Evolutionary conservation across 2,329 filamentous ascomycete species (phyloP).

Genomic region (Penicillium janthinellum): DNA sequence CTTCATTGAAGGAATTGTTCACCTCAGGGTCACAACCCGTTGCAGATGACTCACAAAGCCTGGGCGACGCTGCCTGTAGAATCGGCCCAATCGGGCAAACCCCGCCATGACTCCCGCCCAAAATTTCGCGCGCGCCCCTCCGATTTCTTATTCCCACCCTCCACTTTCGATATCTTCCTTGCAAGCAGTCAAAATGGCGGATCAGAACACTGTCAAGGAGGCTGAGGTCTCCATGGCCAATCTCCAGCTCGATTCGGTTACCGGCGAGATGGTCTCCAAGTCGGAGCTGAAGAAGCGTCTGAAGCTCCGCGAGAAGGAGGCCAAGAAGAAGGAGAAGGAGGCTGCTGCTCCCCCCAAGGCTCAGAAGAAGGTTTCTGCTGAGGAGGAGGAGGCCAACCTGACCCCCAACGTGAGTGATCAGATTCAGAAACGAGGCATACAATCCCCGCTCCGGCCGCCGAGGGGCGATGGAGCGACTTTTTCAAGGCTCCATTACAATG

Average conservation of each 20-base stretch:
- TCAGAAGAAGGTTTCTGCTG: constrained; percentile 61
- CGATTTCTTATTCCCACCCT: constrained; percentile 30
- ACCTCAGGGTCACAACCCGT: too few species aligned
- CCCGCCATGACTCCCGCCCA: constrained; percentile 33
- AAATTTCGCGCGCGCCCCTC: constrained; percentile 33
- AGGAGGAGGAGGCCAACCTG: constrained; percentile 70
- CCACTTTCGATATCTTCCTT: constrained; percentile 15
- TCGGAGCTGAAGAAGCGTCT: constrained; percentile 90
- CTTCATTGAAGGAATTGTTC: not conserved
- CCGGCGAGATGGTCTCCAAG: constrained; percentile 84
- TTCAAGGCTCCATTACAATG: not conserved
- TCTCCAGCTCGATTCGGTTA: constrained; percentile 86
- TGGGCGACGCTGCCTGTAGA: constrained; percentile 1
- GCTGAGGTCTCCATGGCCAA: constrained; percentile 62
- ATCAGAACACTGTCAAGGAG: constrained; percentile 45
- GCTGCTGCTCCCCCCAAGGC: constrained; percentile 65
- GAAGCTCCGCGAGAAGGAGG: constrained; percentile 85
- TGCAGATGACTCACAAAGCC: not conserved
- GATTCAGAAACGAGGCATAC: not conserved
- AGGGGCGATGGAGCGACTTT: not conserved
- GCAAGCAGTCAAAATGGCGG: constrained; percentile 39
- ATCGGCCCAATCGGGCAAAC: constrained; percentile 29
- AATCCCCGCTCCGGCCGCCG: not conserved
- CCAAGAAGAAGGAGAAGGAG: constrained; percentile 85
- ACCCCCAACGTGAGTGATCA: constrained; percentile 66